phyloP scores from a whole-genome alignment of 2,329 filamentous ascomycete species.

The Chaetomiaceae sp. region DNA sequence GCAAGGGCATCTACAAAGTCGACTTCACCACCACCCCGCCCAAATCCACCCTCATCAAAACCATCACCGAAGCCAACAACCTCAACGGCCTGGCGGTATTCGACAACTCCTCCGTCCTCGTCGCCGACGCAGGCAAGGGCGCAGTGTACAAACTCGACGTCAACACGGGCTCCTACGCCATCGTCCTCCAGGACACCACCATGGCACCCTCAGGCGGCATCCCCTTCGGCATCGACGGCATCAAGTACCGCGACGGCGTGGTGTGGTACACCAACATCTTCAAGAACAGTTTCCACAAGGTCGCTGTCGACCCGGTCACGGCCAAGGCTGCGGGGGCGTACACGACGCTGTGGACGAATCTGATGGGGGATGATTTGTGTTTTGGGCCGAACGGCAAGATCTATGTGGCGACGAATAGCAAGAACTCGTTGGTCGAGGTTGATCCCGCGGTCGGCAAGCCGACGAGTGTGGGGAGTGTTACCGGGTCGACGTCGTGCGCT shows the following conservation, averaged over 20 bases:
- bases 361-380: conserved; percentile 34
- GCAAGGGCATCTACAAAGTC: conserved; percentile 31
- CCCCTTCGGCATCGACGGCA: conserved; percentile 33
- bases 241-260: conserved; percentile 29
- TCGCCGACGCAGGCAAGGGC: conserved; percentile 32
- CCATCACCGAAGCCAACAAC: conserved; percentile 30
- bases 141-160: conserved; percentile 29
- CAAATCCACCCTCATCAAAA: conserved; percentile 27
- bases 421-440: conserved; percentile 31
- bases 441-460: conserved; percentile 29
- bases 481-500: conserved; percentile 30
- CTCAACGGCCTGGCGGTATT: conserved; percentile 32
- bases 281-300: conserved; percentile 34
- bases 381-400: conserved; percentile 32
- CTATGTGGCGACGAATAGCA: conserved; percentile 31
- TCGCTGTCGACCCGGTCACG: conserved; percentile 28
- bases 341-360: conserved; percentile 30
- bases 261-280: conserved; percentile 36
- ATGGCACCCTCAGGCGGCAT: conserved; percentile 31
- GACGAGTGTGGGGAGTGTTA: conserved; percentile 26
- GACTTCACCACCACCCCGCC: conserved; percentile 28
- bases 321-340: conserved; percentile 28
- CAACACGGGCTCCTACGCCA: conserved; percentile 27
- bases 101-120: conserved; percentile 30
- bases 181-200: conserved; percentile 28